A percentile compares a stretch with the other conserved stretches of the same genome.
phyloP scores from a whole-genome alignment of 2,329 filamentous ascomycete genomes.

The Tricladium varicosporioides region DNA sequence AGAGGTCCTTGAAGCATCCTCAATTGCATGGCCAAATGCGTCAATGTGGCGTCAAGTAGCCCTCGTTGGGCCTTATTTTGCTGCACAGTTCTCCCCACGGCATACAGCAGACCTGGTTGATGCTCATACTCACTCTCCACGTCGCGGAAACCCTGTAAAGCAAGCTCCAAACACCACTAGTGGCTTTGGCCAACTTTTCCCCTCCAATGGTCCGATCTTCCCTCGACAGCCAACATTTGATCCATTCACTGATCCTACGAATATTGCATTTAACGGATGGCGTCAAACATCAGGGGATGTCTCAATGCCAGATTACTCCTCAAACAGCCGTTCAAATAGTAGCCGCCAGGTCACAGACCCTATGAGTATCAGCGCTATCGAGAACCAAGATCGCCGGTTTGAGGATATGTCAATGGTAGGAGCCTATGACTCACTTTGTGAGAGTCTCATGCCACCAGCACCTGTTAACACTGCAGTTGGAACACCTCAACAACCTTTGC shows the following conservation, averaged over 20 bases:
- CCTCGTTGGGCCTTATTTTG: conserved; percentile 35
- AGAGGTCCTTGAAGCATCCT: conserved; percentile 71
- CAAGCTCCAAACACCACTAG: conserved; percentile 19
- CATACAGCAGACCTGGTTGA: conserved; percentile 46
- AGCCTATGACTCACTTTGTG: conserved; percentile 31
- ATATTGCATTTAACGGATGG: conserved; percentile 25
- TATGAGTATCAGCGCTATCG: conserved; percentile 19
- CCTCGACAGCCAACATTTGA: conserved; percentile 36
- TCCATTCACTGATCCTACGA: conserved; percentile 40
- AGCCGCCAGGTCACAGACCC: conserved; percentile 34
- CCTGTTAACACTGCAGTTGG: conserved; percentile 26
- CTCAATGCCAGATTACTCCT: conserved; percentile 46
- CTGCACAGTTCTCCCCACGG: conserved; percentile 32
- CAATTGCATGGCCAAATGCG: conserved; percentile 78
- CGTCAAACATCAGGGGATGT: conserved; percentile 41
- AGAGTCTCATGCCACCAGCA: conserved; percentile 29
- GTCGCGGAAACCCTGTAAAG: conserved; percentile 31
- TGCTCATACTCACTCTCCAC: conserved; percentile 63
- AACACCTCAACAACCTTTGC: too few species aligned
- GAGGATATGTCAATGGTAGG: conserved; percentile 26
- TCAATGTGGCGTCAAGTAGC: conserved; percentile 61
- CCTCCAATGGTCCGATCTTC: conserved; percentile 17
- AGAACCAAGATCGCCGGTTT: conserved; percentile 20
- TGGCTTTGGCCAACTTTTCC: conserved; percentile 12
- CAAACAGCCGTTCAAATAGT: conserved; percentile 33